Percentiles rank a stretch among this genome's conserved stretches.
Evolutionary conservation across 768 basidiomycete genomes (phyloP).

Genomic region (Butyriboletus loyo): DNA sequence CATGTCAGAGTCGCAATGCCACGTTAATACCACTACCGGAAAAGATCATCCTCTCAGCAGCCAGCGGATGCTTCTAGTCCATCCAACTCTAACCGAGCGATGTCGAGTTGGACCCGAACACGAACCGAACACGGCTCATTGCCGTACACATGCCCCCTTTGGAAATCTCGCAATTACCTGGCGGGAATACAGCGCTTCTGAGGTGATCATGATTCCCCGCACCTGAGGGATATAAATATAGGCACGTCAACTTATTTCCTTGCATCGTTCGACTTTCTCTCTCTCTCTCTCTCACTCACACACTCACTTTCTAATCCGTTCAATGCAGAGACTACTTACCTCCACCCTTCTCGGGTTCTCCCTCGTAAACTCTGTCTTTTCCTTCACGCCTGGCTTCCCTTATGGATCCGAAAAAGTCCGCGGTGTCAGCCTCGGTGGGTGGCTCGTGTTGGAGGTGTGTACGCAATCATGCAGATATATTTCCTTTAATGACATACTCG

Average conservation of each 20-base stretch:
- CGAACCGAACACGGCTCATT: too few relatives aligned
- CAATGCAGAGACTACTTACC: constrained; percentile 10
- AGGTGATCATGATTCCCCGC: constrained; percentile 2
- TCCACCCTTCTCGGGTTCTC: constrained; percentile 29
- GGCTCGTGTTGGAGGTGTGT: constrained; percentile 53
- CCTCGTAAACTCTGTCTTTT: constrained; percentile 24
- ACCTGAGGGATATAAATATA: constrained; percentile 17
- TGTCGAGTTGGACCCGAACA: neutral
- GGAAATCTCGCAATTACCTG: neutral
- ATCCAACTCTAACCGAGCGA: neutral
- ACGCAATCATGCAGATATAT: neutral
- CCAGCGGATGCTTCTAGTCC: too few relatives aligned
- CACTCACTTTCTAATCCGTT: neutral
- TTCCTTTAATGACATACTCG: constrained; percentile 38
- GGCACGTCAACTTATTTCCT: neutral
- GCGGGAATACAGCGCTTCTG: constrained; percentile 9
- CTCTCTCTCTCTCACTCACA: too few relatives aligned
- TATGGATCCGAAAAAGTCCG: constrained; percentile 74
- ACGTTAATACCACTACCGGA: neutral
- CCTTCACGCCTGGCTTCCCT: constrained; percentile 56
- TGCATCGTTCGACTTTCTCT: constrained; percentile 37
- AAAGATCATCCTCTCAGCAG: too few relatives aligned
- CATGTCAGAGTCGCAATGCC: neutral
- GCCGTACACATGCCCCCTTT: constrained; percentile 8
- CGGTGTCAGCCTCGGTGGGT: constrained; percentile 79